A percentile compares a stretch with the other conserved stretches of the same genome.
Evolutionary conservation across 805 yeast genomes (phyloP).

Genomic region (Ogataea degrootiae): DNA sequence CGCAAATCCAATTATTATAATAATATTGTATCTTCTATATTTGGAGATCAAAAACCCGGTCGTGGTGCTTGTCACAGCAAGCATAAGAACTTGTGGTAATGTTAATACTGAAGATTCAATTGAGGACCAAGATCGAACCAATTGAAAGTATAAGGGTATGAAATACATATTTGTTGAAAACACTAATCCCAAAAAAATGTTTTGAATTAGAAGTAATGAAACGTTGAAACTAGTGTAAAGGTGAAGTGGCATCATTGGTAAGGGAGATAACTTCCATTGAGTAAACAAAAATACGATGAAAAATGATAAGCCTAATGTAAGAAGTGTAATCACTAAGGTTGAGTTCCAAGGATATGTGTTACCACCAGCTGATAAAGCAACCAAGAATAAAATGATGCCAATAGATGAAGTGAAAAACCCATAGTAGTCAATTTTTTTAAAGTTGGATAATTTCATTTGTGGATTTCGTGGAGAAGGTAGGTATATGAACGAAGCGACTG

Average conservation of each 20-base stretch:
- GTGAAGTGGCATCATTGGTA: conserved; percentile 53
- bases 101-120: conserved; percentile 37
- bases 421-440: conserved; percentile 45
- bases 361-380: conserved; percentile 64
- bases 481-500: conserved; percentile 25
- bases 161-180: conserved; percentile 44
- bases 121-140: conserved; percentile 37
- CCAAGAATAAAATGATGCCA: conserved; percentile 43
- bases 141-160: conserved; percentile 45
- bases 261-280: conserved; percentile 43
- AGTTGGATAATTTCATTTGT: conserved; percentile 32
- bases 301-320: conserved; percentile 38
- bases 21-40: conserved; percentile 38
- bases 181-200: conserved; percentile 44
- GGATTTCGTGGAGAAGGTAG: conserved; percentile 33
- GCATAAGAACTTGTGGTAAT: conserved; percentile 41
- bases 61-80: conserved; percentile 36
- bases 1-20: conserved; percentile 38
- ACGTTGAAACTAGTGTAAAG: conserved; percentile 35
- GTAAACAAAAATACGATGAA: conserved; percentile 41
- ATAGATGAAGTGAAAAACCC: conserved; percentile 49
- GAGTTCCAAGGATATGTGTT: conserved; percentile 52
- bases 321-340: conserved; percentile 35
- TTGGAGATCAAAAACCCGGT: conserved; percentile 43
- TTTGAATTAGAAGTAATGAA: conserved; percentile 32